phyloP scores from a whole-genome alignment of 257 asterid genomes.

The Forsythia viridissima region DNA sequence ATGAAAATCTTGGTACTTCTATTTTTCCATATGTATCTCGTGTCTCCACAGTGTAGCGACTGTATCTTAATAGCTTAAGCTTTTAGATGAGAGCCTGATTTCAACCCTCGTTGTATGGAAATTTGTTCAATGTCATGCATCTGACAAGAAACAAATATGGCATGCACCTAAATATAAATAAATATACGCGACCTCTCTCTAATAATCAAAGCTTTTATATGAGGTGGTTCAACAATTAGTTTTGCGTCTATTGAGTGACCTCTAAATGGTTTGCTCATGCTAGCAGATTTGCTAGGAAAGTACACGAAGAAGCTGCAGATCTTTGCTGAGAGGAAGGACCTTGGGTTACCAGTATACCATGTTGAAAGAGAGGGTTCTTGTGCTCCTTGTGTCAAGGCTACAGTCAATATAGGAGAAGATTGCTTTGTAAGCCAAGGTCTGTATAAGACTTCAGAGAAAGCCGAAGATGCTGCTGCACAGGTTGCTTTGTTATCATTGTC shows the following conservation, averaged over 20 bases:
- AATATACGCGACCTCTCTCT: no score
- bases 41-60: not conserved
- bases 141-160: not conserved
- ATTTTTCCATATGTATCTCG: not conserved
- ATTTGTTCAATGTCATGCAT: not conserved
- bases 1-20: constrained; percentile 16
- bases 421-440: constrained; percentile 28
- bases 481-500: constrained; percentile 38
- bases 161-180: no score
- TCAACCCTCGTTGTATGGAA: not conserved
- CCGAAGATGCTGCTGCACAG: constrained; percentile 48
- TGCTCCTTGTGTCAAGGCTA: constrained; percentile 31
- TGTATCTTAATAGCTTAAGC: not conserved
- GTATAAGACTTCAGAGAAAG: constrained; percentile 32
- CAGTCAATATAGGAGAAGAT: constrained; percentile 27
- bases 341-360: constrained; percentile 27
- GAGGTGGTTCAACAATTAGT: no score
- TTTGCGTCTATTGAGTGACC: no score
- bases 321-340: constrained; percentile 36
- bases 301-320: constrained; percentile 43
- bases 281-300: constrained; percentile 17
- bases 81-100: not conserved
- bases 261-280: not conserved
- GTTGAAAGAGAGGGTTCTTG: constrained; percentile 16
- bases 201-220: no score